Conservation (phyloP, 169 alveolate species). For the Babesia sp. region DNA sequence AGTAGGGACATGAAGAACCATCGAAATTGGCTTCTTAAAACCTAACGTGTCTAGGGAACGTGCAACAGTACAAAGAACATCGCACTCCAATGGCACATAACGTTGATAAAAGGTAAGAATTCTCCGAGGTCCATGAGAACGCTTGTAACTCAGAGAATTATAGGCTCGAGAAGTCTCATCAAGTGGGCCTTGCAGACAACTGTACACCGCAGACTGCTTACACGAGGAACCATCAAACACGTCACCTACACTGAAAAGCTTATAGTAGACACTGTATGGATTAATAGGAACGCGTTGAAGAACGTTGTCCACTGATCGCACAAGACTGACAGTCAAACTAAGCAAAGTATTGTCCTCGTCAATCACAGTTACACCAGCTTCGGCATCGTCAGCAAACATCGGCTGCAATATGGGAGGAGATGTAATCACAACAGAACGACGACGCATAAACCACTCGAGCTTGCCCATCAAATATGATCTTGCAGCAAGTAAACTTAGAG, state of each 20-base stretch:
- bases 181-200: slow-evolving; percentile 16
- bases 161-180: neutral
- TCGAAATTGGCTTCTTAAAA: neutral
- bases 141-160: neutral
- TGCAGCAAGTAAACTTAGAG: slow-evolving; percentile 10
- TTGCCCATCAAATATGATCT: slow-evolving; percentile 27
- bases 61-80: slow-evolving; percentile 17
- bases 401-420: slow-evolving; percentile 38
- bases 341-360: slow-evolving; percentile 46
- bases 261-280: slow-evolving; percentile 13
- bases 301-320: neutral
- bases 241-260: slow-evolving; percentile 53
- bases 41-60: slow-evolving; percentile 37
- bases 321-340: slow-evolving; percentile 17
- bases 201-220: slow-evolving; percentile 22
- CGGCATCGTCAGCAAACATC: neutral
- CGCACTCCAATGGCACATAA: slow-evolving; percentile 15
- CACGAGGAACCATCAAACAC: slow-evolving; percentile 16
- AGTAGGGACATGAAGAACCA: slow-evolving; percentile 48
- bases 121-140: neutral
- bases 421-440: slow-evolving; percentile 26
- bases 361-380: slow-evolving; percentile 18
- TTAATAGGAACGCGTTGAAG: neutral
- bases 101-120: neutral
- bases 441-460: slow-evolving; percentile 56